Evolutionary conservation across 495 filamentous ascomycete species (phyloP).

Genomic region (Lasiosphaeria miniovina): DNA sequence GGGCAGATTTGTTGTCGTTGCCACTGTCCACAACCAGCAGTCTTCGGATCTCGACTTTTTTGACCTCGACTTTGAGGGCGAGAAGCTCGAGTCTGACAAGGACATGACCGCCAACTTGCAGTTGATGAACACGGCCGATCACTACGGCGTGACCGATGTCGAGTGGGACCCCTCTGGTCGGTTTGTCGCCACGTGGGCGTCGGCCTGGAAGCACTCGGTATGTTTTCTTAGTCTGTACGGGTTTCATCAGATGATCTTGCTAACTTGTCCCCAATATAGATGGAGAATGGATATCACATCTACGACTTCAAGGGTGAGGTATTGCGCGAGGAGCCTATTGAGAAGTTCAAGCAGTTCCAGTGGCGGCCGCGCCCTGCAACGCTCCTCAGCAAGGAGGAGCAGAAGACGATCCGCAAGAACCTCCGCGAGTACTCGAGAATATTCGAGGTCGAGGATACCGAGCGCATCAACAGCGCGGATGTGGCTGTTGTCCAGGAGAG

Average conservation of each 20-base stretch:
- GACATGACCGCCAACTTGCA: slow-evolving; percentile 92
- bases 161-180: slow-evolving; percentile 97
- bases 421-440: slow-evolving; percentile 90
- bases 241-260: slow-evolving; percentile 19
- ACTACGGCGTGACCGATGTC: slow-evolving; percentile 95
- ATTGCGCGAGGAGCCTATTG: slow-evolving; percentile 86
- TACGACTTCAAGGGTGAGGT: slow-evolving; percentile 93
- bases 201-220: slow-evolving; percentile 92
- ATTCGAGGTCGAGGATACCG: slow-evolving; percentile 93
- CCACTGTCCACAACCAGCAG: slow-evolving; percentile 85
- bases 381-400: slow-evolving; percentile 87
- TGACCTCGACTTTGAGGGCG: slow-evolving; percentile 96
- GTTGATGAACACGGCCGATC: slow-evolving; percentile 86
- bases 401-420: slow-evolving; percentile 97
- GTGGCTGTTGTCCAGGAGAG: slow-evolving; percentile 87
- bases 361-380: slow-evolving; percentile 92
- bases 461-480: slow-evolving; percentile 87
- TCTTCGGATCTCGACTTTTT: slow-evolving; percentile 95
- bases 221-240: slow-evolving; percentile 31
- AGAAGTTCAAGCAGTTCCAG: slow-evolving; percentile 94
- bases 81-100: slow-evolving; percentile 88
- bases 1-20: slow-evolving; percentile 90
- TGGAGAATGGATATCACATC: slow-evolving; percentile 98
- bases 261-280: slow-evolving; percentile 54
- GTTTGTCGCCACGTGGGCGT: slow-evolving; percentile 87